phyloP scores from a whole-genome alignment of 208 protist genomes.

The Wallacemonas sp. region DNA sequence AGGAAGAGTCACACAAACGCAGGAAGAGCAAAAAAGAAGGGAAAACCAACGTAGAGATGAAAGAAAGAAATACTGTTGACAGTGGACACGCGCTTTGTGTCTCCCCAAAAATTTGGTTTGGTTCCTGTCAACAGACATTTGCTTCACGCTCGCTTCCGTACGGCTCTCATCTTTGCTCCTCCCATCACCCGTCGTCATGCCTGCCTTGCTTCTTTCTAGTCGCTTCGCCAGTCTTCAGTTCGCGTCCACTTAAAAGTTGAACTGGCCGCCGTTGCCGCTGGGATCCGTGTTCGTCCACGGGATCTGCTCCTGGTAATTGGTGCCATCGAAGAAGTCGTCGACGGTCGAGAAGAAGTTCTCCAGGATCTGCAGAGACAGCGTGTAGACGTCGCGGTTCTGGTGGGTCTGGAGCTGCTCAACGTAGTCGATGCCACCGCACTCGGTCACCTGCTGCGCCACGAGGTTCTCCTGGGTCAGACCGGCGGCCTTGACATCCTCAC shows the following conservation, averaged over 20 bases:
- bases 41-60: neutral
- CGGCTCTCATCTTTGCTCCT: neutral
- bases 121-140: too few relatives aligned
- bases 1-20: too few relatives aligned
- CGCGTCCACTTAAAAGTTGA: slow-evolving; percentile 32
- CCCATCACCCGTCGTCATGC: too few relatives aligned
- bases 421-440: slow-evolving; percentile 93
- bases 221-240: too few relatives aligned
- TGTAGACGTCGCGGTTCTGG: slow-evolving; percentile 95
- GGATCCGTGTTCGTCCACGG: slow-evolving; percentile 13
- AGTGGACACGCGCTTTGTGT: too few relatives aligned
- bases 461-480: slow-evolving; percentile 53
- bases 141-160: too few relatives aligned
- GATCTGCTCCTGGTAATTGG: slow-evolving; percentile 21
- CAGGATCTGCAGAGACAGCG: slow-evolving; percentile 92
- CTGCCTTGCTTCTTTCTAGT: too few relatives aligned
- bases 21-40: slow-evolving; percentile 16
- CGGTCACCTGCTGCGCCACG: slow-evolving; percentile 84
- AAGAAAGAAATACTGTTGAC: slow-evolving; percentile 7
- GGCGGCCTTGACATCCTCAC: slow-evolving; percentile 50
- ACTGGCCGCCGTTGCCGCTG: slow-evolving; percentile 14
- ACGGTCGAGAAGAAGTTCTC: slow-evolving; percentile 88
- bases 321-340: slow-evolving; percentile 36
- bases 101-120: too few relatives aligned
- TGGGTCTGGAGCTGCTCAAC: slow-evolving; percentile 96